Conservation (phyloP, 2,329 filamentous ascomycete genomes). For the Paracoccidioides lutzii region DNA sequence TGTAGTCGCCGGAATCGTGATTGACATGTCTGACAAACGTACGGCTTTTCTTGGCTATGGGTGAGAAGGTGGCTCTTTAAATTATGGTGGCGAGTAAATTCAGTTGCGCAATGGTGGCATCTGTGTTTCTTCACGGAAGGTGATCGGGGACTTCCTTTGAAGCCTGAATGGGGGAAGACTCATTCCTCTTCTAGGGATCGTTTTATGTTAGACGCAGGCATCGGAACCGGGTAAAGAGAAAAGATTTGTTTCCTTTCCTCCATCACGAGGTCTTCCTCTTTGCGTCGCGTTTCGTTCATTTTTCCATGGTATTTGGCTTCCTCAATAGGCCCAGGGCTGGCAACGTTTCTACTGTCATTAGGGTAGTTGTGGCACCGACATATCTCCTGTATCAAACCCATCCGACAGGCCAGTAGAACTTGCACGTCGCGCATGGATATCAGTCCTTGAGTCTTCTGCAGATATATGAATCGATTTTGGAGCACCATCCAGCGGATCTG, state of each 20-base stretch:
- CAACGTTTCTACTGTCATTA: conserved; percentile 37
- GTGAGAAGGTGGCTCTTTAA: conserved; percentile 94
- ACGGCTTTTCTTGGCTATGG: conserved; percentile 97
- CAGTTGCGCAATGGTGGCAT: conserved; percentile 90
- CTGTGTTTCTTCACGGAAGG: conserved; percentile 82
- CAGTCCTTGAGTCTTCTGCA: conserved; percentile 23
- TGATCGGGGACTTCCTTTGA: conserved; percentile 50
- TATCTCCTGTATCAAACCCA: conserved; percentile 39
- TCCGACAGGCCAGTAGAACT: conserved; percentile 19
- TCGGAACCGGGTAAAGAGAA: conserved; percentile 55
- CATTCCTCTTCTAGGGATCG: conserved; percentile 45
- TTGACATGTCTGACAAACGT: conserved; percentile 83
- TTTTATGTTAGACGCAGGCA: conserved; percentile 34
- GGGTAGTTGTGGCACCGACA: conserved; percentile 35
- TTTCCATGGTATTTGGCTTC: conserved; percentile 33
- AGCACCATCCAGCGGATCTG: conserved; percentile 30
- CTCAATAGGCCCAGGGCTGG: conserved; percentile 36
- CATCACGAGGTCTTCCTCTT: conserved; percentile 25
- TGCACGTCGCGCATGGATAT: conserved; percentile 3
- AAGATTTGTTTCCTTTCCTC: conserved; percentile 40
- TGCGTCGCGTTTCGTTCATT: conserved; percentile 28
- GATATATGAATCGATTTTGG: conserved; percentile 38
- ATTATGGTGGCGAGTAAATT: conserved; percentile 95
- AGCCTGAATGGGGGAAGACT: conserved; percentile 44
- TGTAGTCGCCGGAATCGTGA: conserved; percentile 86